phyloP scores from a whole-genome alignment of 2,329 filamentous ascomycete species.

The Aspergillus udagawae region DNA sequence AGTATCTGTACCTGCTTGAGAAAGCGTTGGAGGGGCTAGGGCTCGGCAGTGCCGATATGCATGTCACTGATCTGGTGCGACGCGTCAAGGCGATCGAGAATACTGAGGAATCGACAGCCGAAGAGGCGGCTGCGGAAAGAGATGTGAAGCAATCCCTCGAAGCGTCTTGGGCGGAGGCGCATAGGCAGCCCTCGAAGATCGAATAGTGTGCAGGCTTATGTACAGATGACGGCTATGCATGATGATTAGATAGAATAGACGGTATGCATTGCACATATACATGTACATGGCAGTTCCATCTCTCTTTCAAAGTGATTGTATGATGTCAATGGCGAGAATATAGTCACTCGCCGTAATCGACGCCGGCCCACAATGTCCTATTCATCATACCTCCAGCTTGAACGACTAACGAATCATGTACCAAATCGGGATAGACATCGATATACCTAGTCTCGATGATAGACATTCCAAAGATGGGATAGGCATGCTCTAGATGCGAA shows the following conservation, averaged over 20 bases:
- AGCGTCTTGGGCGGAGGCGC: slow-evolving; percentile 8
- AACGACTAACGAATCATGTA: no score
- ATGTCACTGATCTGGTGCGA: slow-evolving; percentile 76
- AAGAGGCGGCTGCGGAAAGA: slow-evolving; percentile 29
- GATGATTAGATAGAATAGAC: background rate
- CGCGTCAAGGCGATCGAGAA: slow-evolving; percentile 64
- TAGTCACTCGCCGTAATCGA: no score
- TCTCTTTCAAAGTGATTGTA: no score
- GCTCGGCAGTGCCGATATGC: slow-evolving; percentile 72
- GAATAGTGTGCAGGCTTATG: background rate
- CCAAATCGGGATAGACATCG: background rate
- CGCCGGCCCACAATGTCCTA: no score
- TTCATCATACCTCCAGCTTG: no score
- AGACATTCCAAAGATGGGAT: background rate
- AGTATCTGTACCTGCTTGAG: slow-evolving; percentile 83
- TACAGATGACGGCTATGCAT: background rate
- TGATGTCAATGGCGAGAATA: no score
- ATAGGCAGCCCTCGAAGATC: background rate
- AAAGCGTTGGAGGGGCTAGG: slow-evolving; percentile 68
- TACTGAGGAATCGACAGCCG: slow-evolving; percentile 22
- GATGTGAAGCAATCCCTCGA: slow-evolving; percentile 25
- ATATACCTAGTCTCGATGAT: background rate
- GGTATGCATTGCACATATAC: background rate
- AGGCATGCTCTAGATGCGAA: no score
- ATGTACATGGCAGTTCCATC: no score